phyloP scores from a whole-genome alignment of 768 basidiomycete species.

The Kwoniella botswanensis region DNA sequence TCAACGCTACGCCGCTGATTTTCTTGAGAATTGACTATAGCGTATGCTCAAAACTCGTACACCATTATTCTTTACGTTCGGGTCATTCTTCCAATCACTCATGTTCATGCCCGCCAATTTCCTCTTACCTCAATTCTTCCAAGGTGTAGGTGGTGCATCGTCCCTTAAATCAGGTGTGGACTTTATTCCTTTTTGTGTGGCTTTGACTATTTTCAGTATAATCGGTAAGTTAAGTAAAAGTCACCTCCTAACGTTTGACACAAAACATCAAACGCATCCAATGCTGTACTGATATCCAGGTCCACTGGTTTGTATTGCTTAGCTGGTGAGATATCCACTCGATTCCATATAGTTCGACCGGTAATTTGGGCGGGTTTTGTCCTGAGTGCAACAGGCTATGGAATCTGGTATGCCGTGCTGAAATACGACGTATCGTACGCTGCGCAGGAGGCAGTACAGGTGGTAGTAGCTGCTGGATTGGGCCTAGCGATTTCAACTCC shows the following conservation, averaged over 20 bases:
- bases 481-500: conserved; percentile 50
- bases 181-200: conserved; percentile 46
- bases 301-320: too few species aligned
- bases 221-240: conserved; percentile 18
- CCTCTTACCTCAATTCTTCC: conserved; percentile 50
- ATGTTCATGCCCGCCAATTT: conserved; percentile 42
- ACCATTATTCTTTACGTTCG: conserved; percentile 51
- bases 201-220: conserved; percentile 24
- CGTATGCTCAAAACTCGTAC: conserved; percentile 57
- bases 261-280: too few species aligned
- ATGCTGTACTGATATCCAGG: too few species aligned
- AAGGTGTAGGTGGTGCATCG: conserved; percentile 45
- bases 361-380: conserved; percentile 51
- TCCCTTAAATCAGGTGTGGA: conserved; percentile 38
- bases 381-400: conserved; percentile 38
- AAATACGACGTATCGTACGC: conserved; percentile 27
- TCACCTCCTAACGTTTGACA: too few species aligned
- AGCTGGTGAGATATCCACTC: conserved; percentile 47
- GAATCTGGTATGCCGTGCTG: conserved; percentile 36
- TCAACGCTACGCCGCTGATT: too few species aligned
- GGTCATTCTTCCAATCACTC: conserved; percentile 44
- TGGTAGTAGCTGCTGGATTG: conserved; percentile 40
- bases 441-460: conserved; percentile 38
- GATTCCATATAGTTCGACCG: conserved; percentile 46
- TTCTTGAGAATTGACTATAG: conserved; percentile 5